Evolutionary conservation across 129 eudicot species (phyloP).

Genomic region (Gnaphalium uliginosum): DNA sequence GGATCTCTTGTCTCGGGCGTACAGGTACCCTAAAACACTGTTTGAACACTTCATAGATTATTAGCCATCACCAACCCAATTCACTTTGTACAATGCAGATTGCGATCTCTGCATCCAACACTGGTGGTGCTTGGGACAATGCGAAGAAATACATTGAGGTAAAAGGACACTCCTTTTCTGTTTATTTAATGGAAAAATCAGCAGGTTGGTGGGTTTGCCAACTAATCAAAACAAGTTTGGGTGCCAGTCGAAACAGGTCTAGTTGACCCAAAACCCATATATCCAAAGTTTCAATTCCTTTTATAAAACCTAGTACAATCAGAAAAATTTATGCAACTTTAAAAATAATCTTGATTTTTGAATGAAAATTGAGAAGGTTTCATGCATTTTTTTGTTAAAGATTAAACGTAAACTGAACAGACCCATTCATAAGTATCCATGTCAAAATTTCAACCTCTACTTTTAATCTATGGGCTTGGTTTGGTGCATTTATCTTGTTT

Average conservation of each 20-base stretch:
- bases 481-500: not conserved
- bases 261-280: not conserved
- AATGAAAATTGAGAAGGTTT: not conserved
- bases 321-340: too few species aligned
- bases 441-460: not conserved
- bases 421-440: not conserved
- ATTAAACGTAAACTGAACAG: not conserved
- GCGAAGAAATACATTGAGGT: slow-evolving; percentile 93
- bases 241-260: not conserved
- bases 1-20: slow-evolving; percentile 89
- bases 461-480: not conserved
- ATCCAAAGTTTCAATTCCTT: not conserved
- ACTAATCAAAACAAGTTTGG: not conserved
- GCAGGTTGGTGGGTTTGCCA: not conserved
- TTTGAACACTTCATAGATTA: too few species aligned
- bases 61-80: too few species aligned
- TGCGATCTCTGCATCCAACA: slow-evolving; percentile 93
- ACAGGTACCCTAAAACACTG: slow-evolving; percentile 72
- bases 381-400: not conserved
- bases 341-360: too few species aligned
- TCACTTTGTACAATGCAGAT: slow-evolving; percentile 41
- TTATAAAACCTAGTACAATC: not conserved
- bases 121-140: slow-evolving; percentile 99
- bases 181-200: not conserved
- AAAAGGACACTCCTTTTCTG: not conserved